Evolutionary conservation across 305 asterid species (phyloP).

Genomic region (Fraxinus sp.): DNA sequence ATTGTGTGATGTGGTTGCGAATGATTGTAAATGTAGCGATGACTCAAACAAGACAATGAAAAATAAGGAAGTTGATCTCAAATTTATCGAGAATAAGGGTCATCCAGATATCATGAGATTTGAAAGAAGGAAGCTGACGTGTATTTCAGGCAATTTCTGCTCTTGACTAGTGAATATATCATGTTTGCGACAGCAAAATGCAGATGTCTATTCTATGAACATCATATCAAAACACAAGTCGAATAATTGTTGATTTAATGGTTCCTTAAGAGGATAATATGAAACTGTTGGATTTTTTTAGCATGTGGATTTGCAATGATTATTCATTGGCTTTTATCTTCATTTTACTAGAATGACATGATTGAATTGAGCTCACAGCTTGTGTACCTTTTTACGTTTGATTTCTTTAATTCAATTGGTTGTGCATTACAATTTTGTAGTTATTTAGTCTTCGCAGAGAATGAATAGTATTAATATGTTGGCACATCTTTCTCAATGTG

Average conservation of each 20-base stretch:
- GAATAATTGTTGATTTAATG: constrained; percentile 12
- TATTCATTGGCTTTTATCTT: neutral
- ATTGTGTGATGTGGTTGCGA: neutral
- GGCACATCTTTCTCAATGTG: neutral
- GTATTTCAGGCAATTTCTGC: constrained; percentile 1
- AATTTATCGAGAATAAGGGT: neutral
- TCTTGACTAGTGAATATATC: constrained; percentile 11
- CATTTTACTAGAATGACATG: neutral
- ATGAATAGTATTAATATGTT: neutral
- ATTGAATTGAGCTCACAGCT: neutral
- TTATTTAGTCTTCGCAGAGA: neutral
- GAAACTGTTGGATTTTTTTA: constrained; percentile 7
- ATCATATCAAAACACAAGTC: constrained; percentile 17
- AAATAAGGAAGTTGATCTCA: neutral
- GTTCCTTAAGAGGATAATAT: constrained; percentile 18
- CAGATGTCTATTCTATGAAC: constrained; percentile 19
- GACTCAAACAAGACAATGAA: neutral
- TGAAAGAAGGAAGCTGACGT: neutral
- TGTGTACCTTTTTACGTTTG: neutral
- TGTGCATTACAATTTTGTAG: neutral
- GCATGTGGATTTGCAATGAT: constrained; percentile 7
- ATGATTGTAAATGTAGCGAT: neutral
- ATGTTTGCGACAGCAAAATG: constrained; percentile 23
- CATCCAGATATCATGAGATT: constrained; percentile 17
- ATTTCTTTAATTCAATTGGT: neutral